Base-by-base conservation (phyloP, 2,329 filamentous ascomycete genomes). In the Pseudocercospora musae region DNA sequence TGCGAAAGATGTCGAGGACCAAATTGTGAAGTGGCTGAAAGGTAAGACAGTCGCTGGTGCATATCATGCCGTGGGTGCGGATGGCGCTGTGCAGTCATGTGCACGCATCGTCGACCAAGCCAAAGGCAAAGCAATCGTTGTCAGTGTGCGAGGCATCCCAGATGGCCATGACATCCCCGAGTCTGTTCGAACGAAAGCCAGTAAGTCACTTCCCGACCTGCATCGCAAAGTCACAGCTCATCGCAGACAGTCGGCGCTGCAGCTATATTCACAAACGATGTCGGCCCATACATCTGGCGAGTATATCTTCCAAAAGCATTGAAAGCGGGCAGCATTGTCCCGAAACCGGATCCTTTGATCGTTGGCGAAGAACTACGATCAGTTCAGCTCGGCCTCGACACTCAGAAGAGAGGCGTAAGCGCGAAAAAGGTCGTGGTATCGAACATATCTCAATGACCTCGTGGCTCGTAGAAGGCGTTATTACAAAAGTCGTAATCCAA, bases 391-490 rank as follows among this genome's bases (percentile, higher is more conserved):
- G 78, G 71, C 8, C 60, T 78, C 10, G 73, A 77, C 59, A 74
- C 68, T 64, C 70, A 72, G 59, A 76, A 73, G 66, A 70, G 69
- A 50, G 78, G 78, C 23, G 77, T 80, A 9, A 75, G 72, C 62
- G 78, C 75, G 9, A 70, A 68, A 62, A 80, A 79, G 67, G 66
- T 80, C 7, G 72, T 79, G 20, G 62, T 68, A 27, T 68, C 66
- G 11, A 64, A 66, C 49, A 68, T 68, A 29, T 52, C 48, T 52
- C 48, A 52, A 52, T 52, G 23, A 52, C 23, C 48, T 52, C 48
- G 48, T 52, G 25, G 48, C 27, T 64, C 64, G 31, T 67, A 55
- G 60, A 29, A 46, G 21, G 8, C 7, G 9, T 37, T 13, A 10
- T 10, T 20, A 29, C 6, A 20, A 15, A 48, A 27, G 21, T 46